These are phyloP conservation scores for Detonula confervacea DNA, from an alignment of 352 stramenopile genomes.

Conservation along the genomic window DNA sequence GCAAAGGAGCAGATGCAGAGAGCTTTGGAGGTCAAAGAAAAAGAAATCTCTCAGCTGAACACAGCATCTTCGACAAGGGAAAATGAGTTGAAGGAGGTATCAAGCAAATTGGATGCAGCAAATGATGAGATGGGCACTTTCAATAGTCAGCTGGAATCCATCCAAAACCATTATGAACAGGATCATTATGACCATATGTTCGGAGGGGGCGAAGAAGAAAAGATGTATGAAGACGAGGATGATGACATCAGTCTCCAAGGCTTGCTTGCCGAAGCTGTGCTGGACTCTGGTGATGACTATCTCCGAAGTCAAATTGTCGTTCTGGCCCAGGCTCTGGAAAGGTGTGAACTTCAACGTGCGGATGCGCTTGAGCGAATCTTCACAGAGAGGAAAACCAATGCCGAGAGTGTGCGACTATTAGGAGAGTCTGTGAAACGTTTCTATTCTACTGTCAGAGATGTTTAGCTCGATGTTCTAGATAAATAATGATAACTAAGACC, in stretches of 20 bases:
- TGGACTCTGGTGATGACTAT: constrained; percentile 62
- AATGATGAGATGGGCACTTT: constrained; percentile 26
- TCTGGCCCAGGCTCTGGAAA: constrained; percentile 71
- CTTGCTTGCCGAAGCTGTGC: constrained; percentile 46
- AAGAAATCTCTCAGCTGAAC: constrained; percentile 44
- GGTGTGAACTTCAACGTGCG: constrained; percentile 68
- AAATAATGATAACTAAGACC: neutral
- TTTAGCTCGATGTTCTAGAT: no score
- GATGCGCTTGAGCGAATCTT: constrained; percentile 69
- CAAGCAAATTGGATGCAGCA: constrained; percentile 41
- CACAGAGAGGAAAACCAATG: constrained; percentile 69
- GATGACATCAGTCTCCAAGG: constrained; percentile 52
- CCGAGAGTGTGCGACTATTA: constrained; percentile 66
- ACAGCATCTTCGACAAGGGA: constrained; percentile 30
- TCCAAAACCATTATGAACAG: constrained; percentile 15
- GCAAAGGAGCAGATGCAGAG: constrained; percentile 30
- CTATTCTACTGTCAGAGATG: constrained; percentile 70
- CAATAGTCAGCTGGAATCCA: constrained; percentile 24
- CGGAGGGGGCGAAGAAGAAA: constrained; percentile 33
- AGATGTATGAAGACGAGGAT: constrained; percentile 42
- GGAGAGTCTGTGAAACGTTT: constrained; percentile 78
- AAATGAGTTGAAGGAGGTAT: constrained; percentile 47
- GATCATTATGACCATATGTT: constrained; percentile 17
- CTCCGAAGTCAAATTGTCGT: constrained; percentile 70
- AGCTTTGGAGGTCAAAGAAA: constrained; percentile 40